Base-by-base conservation (phyloP, 345 rosid genomes). In the Gynandropsis gynandra region DNA sequence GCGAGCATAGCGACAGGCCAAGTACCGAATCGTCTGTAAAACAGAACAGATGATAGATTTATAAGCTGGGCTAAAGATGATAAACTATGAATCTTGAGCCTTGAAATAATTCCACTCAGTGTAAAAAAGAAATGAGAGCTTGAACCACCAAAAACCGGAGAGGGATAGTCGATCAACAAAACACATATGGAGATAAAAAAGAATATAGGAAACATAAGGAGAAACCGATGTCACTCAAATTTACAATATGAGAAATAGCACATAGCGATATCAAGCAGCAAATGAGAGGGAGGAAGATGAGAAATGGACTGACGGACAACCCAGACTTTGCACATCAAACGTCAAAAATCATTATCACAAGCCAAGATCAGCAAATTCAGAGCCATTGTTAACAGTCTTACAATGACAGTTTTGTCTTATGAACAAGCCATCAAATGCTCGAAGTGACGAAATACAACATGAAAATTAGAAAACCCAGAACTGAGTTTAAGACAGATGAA, bases 1-100 rank as follows among this genome's bases (percentile, higher is more conserved):
- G 89, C 88, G 29, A 90, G 88, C 95, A 90, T 83, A 10, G 89
- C 95, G 45, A 90, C 95, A 43, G 98, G 95, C 96, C 98, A 90
- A 42, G 89, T 79, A 55, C 98, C 96, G 68, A 90, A 90, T 34
- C 82, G 82, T 21, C 98, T 87, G 46, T 48, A 65, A 68, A 49
- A 16, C 21, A 51, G 33, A 31, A 33, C 6, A 58, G 16, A 51
- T 3, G 39, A 18, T 24, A 24, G 29, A 24, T 24, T 24, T 24
- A 24, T 24, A 24, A 24, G 29, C 29, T 24, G 29, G 29, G 2
- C 29, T 24, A 24, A 24, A 2, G 29, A 24, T 24, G 29, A 24
- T 24, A 24, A 24, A 2, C 2, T 24, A 24, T 24, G 29, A 24
- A 24, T 24, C 29, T 24, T 24, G 29, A 24, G 29, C 29, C 29